Evolutionary conservation across 495 filamentous ascomycete species (phyloP), one percentile per base, ranked within the genome.

Genomic region (Talaromyces stipitatus): DNA sequence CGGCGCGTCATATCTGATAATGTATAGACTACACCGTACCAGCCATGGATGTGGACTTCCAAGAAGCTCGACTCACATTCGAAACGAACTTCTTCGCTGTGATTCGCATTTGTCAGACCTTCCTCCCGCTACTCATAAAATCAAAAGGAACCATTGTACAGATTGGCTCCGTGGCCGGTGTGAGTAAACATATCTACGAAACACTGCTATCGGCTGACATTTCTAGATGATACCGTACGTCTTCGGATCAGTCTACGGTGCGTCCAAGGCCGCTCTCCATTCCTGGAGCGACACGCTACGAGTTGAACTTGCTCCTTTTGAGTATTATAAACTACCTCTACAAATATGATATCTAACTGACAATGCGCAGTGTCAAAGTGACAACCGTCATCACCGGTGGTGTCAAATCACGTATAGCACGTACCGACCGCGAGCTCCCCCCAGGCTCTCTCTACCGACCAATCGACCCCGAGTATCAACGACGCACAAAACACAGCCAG

Each of bases 181-280:
- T 81, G 36, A 54, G 69, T 66, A 5, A 26, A 43, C 29, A 9
- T 3, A 2, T 43, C 56, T 10, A 20, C 1, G 20, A 11, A 10
- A 29, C 12, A 14, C 16, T 18, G 0, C 45, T 26, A 24, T 48
- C 24, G 16, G 9, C 18, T 56, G 26, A 29, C 36, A 38, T 24
- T 23, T 45, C 20, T 43, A 76, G 73, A 64, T 76, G 23, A 79
- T 85, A 20, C 78, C 79, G 9, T 80, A 78, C 54, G 77, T 78
- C 20, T 82, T 80, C 56, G 76, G 77, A 10, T 80, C 78, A 1
- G 72, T 80, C 20, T 87, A 89, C 67, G 83, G 81, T 63, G 81
- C 83, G 14, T 79, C 77, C 32, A 88, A 87, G 69, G 82, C 83
- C 1, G 85, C 85, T 6, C 60, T 86, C 50, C 82, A 85, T 57